A percentile compares a stretch with the other conserved stretches of the same genome.
These are phyloP conservation scores for Rhododendron vialii DNA, from an alignment of 148 eudicot species.

Conservation along the genomic window DNA sequence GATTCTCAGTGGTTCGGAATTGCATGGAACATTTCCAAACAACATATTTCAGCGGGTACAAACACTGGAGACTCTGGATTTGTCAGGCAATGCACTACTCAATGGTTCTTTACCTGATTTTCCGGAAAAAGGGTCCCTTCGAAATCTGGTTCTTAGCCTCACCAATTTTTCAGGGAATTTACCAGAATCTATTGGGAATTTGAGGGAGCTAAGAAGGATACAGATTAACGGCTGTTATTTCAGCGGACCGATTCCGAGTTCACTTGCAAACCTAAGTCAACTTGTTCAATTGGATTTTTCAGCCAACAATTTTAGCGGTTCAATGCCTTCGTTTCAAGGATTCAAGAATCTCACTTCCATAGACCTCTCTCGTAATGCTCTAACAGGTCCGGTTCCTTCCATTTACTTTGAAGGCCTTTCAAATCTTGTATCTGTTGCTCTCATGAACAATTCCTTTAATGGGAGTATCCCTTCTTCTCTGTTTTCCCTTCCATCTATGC, in stretches of 20 bases:
- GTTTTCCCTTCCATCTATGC: constrained; percentile 25
- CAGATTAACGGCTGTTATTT: too few relatives aligned
- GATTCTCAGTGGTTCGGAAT: background rate
- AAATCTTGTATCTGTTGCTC: constrained; percentile 24
- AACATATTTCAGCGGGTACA: background rate
- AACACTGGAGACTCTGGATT: constrained; percentile 4
- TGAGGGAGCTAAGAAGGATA: too few relatives aligned
- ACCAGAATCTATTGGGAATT: background rate
- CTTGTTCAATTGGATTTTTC: too few relatives aligned
- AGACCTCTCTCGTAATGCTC: constrained; percentile 35
- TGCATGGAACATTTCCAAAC: constrained; percentile 10
- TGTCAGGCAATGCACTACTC: constrained; percentile 8
- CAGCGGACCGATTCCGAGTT: too few relatives aligned
- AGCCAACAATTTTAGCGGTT: constrained; percentile 1
- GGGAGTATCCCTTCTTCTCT: constrained; percentile 46
- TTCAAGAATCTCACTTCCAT: constrained; percentile 29
- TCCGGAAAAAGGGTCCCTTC: accelerated
- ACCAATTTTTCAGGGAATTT: background rate
- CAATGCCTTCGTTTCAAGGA: constrained; percentile 25
- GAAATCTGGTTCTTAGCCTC: accelerated
- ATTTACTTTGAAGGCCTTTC: constrained; percentile 28
- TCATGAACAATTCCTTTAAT: constrained; percentile 30
- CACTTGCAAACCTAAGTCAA: too few relatives aligned
- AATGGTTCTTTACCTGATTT: constrained; percentile 20
- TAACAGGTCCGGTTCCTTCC: constrained; percentile 33